These are phyloP conservation scores for Ophiobolus disseminans DNA, from an alignment of 2,329 filamentous ascomycete genomes.

Conservation along the genomic window DNA sequence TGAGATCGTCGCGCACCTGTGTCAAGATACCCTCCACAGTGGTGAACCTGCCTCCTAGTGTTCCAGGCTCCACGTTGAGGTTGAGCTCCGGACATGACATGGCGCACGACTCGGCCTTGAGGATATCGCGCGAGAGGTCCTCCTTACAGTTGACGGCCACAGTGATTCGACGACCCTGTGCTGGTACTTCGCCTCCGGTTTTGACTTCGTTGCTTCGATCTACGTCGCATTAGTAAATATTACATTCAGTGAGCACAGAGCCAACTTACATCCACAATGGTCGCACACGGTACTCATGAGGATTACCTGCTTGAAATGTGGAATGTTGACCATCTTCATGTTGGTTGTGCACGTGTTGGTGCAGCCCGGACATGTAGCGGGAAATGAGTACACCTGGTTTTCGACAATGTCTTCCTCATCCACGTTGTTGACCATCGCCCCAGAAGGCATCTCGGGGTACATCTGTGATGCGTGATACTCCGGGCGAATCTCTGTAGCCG, in stretches of 20 bases:
- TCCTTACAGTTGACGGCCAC: conserved; percentile 71
- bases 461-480: conserved; percentile 59
- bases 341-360: conserved; percentile 85
- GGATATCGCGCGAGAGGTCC: conserved; percentile 89
- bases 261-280: conserved; percentile 72
- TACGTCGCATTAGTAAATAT: conserved; percentile 19
- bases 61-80: conserved; percentile 89
- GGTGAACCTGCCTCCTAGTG: conserved; percentile 93
- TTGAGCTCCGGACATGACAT: conserved; percentile 86
- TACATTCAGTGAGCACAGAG: neutral
- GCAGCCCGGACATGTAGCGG: conserved; percentile 90
- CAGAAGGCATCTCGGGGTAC: conserved; percentile 51
- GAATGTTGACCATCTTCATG: conserved; percentile 99
- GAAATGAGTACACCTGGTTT: conserved; percentile 92
- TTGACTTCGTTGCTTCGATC: conserved; percentile 96
- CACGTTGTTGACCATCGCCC: conserved; percentile 53
- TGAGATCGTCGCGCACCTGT: conserved; percentile 89
- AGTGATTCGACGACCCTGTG: conserved; percentile 82
- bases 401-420: conserved; percentile 79
- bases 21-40: conserved; percentile 94
- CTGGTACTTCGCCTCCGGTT: conserved; percentile 91
- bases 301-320: conserved; percentile 96
- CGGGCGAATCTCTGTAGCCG: conserved; percentile 62
- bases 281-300: conserved; percentile 95
- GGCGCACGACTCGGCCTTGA: conserved; percentile 93